Evolutionary conservation across 129 eudicot genomes (phyloP).

Genomic region (Scalesia atractyloides): DNA sequence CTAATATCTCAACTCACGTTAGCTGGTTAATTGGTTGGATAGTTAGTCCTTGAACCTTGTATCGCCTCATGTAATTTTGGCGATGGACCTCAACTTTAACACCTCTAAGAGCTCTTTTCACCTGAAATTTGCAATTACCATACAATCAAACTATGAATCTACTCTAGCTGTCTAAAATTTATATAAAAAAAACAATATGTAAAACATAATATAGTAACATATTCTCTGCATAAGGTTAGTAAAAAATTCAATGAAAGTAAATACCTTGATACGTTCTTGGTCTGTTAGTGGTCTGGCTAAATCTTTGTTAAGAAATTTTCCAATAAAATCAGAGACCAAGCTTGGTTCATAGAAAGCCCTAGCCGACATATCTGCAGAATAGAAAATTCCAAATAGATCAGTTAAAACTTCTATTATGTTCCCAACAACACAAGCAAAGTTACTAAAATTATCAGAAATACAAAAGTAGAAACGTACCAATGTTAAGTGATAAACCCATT

Average conservation of each 20-base stretch:
- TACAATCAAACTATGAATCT: neutral
- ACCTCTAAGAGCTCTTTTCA: slow-evolving; percentile 64
- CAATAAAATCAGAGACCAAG: slow-evolving; percentile 52
- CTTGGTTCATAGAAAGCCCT: slow-evolving; percentile 62
- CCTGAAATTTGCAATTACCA: slow-evolving; percentile 38
- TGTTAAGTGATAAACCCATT: slow-evolving; percentile 78
- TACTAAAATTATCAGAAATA: neutral
- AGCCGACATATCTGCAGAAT: slow-evolving; percentile 72
- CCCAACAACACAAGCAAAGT: neutral
- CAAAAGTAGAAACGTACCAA: slow-evolving; percentile 47
- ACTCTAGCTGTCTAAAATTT: neutral
- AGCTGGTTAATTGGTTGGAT: slow-evolving; percentile 30
- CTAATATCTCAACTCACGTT: slow-evolving; percentile 39
- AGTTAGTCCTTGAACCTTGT: slow-evolving; percentile 52
- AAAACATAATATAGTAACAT: too few relatives aligned
- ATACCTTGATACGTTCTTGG: slow-evolving; percentile 73
- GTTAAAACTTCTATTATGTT: neutral
- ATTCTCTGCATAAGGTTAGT: neutral
- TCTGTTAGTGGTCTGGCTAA: slow-evolving; percentile 50
- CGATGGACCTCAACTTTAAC: slow-evolving; percentile 50
- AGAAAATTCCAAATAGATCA: neutral
- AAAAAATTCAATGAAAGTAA: neutral
- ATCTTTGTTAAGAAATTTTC: slow-evolving; percentile 40
- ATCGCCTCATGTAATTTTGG: slow-evolving; percentile 28
- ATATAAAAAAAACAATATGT: neutral